phyloP scores from a whole-genome alignment of 352 stramenopile genomes.

The Phytophthora tentaculata region DNA sequence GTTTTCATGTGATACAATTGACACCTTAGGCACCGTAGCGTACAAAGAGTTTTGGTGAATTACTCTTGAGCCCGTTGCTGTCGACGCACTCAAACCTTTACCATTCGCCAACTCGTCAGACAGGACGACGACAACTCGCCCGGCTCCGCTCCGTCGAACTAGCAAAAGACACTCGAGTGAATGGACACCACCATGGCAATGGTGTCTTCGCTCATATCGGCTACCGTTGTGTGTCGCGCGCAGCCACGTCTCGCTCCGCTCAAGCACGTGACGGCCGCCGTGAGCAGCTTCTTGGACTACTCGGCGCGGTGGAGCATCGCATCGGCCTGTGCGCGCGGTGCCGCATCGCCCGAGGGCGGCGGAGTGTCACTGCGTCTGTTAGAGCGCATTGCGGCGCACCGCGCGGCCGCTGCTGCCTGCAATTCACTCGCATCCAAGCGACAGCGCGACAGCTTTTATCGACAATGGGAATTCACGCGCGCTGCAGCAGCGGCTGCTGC shows the following conservation, averaged over 20 bases:
- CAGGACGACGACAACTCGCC: conserved; percentile 21
- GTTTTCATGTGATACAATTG: conserved; percentile 3
- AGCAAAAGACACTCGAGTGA: conserved; percentile 9
- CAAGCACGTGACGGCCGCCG: conserved; percentile 31
- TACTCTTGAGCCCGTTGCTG: not conserved
- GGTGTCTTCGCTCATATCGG: conserved; percentile 23
- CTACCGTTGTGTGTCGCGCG: conserved; percentile 33
- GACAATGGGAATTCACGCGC: conserved; percentile 40
- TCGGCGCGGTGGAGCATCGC: conserved; percentile 34
- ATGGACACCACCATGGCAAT: not conserved
- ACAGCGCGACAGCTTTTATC: conserved; percentile 30
- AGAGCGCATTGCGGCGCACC: conserved; percentile 26
- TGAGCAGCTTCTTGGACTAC: conserved; percentile 43
- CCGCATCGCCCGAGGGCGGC: not conserved
- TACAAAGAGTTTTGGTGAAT: conserved; percentile 9
- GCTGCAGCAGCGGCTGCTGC: conserved; percentile 22
- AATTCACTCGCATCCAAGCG: conserved; percentile 7
- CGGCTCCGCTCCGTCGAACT: conserved; percentile 29
- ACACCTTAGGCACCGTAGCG: not conserved
- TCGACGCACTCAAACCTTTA: conserved; percentile 5
- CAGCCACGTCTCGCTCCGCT: conserved; percentile 33
- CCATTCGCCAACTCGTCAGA: conserved; percentile 21
- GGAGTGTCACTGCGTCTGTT: conserved; percentile 26
- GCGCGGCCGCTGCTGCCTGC: not conserved
- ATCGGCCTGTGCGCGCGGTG: conserved; percentile 22